A percentile compares a stretch with the other conserved stretches of the same genome.
These are phyloP conservation scores for Rhytidiadelphus loreus DNA, from an alignment of 225 moss, liverwort and hornwort genomes.

Conservation along the genomic window DNA sequence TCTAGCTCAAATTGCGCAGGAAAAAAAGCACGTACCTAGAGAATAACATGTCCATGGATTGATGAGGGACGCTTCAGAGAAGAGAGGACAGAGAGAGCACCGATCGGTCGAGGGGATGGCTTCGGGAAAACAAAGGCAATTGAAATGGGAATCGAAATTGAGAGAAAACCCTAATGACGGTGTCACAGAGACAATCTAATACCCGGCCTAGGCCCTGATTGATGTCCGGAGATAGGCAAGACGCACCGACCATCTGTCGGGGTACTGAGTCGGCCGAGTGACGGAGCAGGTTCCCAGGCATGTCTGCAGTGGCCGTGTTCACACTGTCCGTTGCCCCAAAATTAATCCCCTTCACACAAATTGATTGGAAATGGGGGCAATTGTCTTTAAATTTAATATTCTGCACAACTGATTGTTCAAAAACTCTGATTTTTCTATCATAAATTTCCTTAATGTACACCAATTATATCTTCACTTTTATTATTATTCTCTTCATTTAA, in stretches of 20 bases:
- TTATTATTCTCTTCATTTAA: background rate
- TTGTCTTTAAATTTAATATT: background rate
- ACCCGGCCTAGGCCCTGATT: background rate
- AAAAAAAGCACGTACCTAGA: slow-evolving; percentile 9
- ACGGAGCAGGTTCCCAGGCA: background rate
- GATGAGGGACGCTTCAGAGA: background rate
- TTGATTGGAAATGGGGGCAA: no score
- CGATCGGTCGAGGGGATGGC: background rate
- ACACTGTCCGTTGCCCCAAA: background rate
- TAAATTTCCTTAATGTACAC: background rate
- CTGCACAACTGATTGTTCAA: fast-evolving
- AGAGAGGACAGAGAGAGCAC: background rate
- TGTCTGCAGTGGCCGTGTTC: background rate
- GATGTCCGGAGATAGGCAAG: background rate
- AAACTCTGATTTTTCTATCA: background rate
- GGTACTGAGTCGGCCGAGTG: background rate
- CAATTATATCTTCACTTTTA: background rate
- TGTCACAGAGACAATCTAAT: background rate
- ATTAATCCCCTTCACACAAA: background rate
- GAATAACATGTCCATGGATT: slow-evolving; percentile 34
- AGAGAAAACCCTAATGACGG: slow-evolving; percentile 3
- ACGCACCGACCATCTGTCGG: background rate
- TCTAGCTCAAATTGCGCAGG: background rate
- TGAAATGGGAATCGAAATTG: background rate
- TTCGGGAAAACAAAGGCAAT: background rate